A percentile compares a stretch with the other conserved stretches of the same genome.
Evolutionary conservation across 345 rosid species (phyloP).

Genomic region (Salix arbutifolia): DNA sequence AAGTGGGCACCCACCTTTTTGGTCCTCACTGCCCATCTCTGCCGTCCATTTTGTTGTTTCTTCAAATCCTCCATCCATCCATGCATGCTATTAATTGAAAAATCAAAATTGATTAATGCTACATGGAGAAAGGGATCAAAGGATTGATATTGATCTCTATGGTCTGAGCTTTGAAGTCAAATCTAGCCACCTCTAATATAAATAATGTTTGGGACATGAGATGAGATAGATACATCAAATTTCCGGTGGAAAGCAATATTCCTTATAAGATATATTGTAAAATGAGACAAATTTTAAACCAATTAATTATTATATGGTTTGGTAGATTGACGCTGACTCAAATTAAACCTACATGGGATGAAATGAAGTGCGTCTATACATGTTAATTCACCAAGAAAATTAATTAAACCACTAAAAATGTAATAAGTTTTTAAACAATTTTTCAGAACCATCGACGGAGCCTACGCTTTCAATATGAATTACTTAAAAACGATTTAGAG

Average conservation of each 20-base stretch:
- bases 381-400: no score
- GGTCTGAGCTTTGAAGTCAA: not conserved
- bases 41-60: constrained; percentile 7
- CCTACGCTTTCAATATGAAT: no score
- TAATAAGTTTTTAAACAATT: no score
- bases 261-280: not conserved
- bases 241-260: not conserved
- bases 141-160: not conserved
- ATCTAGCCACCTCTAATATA: not conserved
- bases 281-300: not conserved
- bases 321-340: not conserved
- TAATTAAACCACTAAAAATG: no score
- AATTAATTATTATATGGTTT: not conserved
- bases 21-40: not conserved
- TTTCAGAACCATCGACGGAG: no score
- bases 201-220: not conserved
- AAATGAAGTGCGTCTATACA: not conserved
- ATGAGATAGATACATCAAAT: not conserved
- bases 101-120: not conserved
- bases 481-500: no score
- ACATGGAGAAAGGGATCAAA: no score
- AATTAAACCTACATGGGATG: not conserved
- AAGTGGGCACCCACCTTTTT: not conserved
- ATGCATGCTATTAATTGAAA: no score
- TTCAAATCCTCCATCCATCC: no score